These are phyloP conservation scores for Metschnikowia amazonensis DNA, from an alignment of 805 yeast genomes.

Conservation along the genomic window DNA sequence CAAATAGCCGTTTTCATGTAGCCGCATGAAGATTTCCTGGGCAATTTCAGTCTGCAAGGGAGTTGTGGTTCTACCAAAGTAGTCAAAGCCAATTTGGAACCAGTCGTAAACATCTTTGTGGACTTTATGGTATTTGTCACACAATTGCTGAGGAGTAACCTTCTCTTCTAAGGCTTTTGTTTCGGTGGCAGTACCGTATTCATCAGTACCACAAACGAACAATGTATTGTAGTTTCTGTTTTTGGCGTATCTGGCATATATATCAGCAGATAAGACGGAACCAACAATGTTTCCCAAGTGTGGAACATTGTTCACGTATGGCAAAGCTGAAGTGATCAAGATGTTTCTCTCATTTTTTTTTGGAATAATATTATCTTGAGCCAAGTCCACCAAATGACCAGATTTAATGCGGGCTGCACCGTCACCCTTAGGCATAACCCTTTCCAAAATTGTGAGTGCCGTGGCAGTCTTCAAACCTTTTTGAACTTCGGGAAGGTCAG, in stretches of 20 bases:
- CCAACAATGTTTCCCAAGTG: slow-evolving; percentile 97
- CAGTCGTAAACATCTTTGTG: slow-evolving; percentile 92
- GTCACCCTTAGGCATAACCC: slow-evolving; percentile 37
- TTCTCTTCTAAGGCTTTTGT: slow-evolving; percentile 95
- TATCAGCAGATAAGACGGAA: slow-evolving; percentile 90
- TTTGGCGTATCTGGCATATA: slow-evolving; percentile 84
- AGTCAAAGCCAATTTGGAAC: slow-evolving; percentile 93
- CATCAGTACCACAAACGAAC: slow-evolving; percentile 95
- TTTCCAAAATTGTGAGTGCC: slow-evolving; percentile 41
- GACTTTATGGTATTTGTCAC: slow-evolving; percentile 83
- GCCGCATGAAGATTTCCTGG: slow-evolving; percentile 81
- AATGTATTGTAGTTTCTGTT: slow-evolving; percentile 84
- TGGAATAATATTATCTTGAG: slow-evolving; percentile 46
- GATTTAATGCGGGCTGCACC: slow-evolving; percentile 34
- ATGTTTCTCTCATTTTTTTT: slow-evolving; percentile 71
- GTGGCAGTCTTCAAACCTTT: slow-evolving; percentile 46
- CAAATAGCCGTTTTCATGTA: slow-evolving; percentile 70
- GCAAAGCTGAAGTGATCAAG: slow-evolving; percentile 91
- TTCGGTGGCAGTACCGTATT: slow-evolving; percentile 99
- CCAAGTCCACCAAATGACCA: slow-evolving; percentile 32
- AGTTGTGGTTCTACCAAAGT: slow-evolving; percentile 96
- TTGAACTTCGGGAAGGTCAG: slow-evolving; percentile 35
- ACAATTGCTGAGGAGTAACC: slow-evolving; percentile 80
- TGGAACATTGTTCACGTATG: slow-evolving; percentile 97
- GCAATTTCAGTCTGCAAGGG: slow-evolving; percentile 89